Percentiles rank a stretch among this genome's conserved stretches.
These are phyloP conservation scores for Hyaloperonospora brassicae DNA, from an alignment of 352 stramenopile genomes.

Conservation along the genomic window DNA sequence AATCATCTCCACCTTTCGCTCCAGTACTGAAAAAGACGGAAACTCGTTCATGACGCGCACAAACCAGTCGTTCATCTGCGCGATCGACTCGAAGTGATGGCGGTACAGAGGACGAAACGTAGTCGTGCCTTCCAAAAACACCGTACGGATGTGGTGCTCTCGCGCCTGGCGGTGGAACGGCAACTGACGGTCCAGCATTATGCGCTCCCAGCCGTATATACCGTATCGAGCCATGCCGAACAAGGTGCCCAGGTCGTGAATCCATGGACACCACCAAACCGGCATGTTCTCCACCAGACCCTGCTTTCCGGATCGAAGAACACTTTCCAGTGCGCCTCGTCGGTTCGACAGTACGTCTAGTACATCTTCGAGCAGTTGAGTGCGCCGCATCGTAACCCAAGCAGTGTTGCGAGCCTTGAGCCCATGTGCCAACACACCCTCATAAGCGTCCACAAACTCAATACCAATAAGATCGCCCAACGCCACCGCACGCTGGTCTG, in stretches of 20 bases:
- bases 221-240: conserved; percentile 76
- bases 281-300: conserved; percentile 69
- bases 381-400: conserved; percentile 72
- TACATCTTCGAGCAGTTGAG: conserved; percentile 66
- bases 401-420: conserved; percentile 80
- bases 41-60: conserved; percentile 62
- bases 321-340: conserved; percentile 30
- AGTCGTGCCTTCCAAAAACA: conserved; percentile 61
- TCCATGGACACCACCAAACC: conserved; percentile 86
- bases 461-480: conserved; percentile 75
- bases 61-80: conserved; percentile 48
- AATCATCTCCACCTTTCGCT: conserved; percentile 64
- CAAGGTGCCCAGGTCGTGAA: conserved; percentile 73
- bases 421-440: conserved; percentile 74
- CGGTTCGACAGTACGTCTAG: conserved; percentile 46
- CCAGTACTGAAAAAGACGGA: conserved; percentile 61
- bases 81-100: conserved; percentile 44
- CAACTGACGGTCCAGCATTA: conserved; percentile 61
- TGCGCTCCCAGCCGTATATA: conserved; percentile 60
- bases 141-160: conserved; percentile 55
- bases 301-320: conserved; percentile 51
- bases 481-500: conserved; percentile 65
- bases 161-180: conserved; percentile 67
- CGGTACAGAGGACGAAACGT: conserved; percentile 53
- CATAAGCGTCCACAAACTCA: conserved; percentile 80